A percentile compares a stretch with the other conserved stretches of the same genome.
phyloP scores from a whole-genome alignment of 1,139 yeast species.

The Pichia sp. region DNA sequence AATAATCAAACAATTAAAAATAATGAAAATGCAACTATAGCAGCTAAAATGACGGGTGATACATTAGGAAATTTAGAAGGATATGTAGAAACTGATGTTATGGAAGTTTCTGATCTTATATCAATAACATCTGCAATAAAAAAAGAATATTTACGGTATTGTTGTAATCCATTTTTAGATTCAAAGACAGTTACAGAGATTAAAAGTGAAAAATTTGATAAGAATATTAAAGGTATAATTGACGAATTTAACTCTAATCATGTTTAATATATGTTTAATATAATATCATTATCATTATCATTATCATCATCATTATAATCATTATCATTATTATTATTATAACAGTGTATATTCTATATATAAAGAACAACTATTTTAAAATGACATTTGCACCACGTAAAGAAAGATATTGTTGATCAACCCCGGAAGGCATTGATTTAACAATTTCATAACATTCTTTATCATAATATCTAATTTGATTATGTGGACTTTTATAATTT shows the following conservation, averaged over 20 bases:
- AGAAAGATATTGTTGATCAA: conserved; percentile 87
- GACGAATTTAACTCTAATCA: conserved; percentile 29
- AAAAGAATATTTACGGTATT: conserved; percentile 37
- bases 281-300: too few species aligned
- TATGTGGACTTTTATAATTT: conserved; percentile 67
- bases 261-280: too few species aligned
- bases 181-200: conserved; percentile 25
- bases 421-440: conserved; percentile 79
- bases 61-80: conserved; percentile 14
- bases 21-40: conserved; percentile 17
- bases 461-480: conserved; percentile 73
- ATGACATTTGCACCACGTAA: conserved; percentile 86
- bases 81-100: conserved; percentile 37
- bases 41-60: conserved; percentile 20
- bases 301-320: too few species aligned
- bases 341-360: too few species aligned
- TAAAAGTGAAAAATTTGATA: conserved; percentile 37
- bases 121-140: conserved; percentile 26
- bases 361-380: conserved; percentile 37
- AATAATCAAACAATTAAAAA: neutral
- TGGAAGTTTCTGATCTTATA: conserved; percentile 5
- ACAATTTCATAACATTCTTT: conserved; percentile 79
- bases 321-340: too few species aligned
- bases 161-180: conserved; percentile 53
- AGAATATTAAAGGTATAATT: conserved; percentile 34